Base-by-base conservation (phyloP, 2,329 filamentous ascomycete genomes). In the Phoma sp. region DNA sequence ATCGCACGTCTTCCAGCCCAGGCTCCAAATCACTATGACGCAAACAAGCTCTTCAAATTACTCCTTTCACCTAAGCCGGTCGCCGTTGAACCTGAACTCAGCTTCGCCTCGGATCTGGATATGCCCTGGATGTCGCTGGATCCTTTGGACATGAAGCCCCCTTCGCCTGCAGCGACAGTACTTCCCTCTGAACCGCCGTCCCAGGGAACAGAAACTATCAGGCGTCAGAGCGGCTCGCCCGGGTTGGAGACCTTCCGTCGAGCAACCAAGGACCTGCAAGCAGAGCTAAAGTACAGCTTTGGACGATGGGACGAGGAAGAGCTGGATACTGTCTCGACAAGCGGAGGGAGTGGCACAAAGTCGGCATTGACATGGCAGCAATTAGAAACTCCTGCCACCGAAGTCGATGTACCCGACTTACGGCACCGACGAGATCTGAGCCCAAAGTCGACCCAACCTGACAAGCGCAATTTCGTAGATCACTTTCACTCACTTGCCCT, bases 11-110 rank as follows among this genome's bases (percentile, higher is more conserved):
- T 35, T 29, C 25, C 22, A 2, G 4, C 18, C 25, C 40, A 25
- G 14, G 8, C 44, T 14, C 18, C n/a, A 27, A 27, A 4, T 18
- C 30, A 50, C 10, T 50, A 55, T 41, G 23, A 49, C 14, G 14
- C 42, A 8, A 38, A 9, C 22, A 55, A 42, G 18, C 42, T 50
- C 4, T 50, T 44, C 25, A 42, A 50, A 10, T 35, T 46, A 8
- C 38, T 50, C 2, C 14, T 50, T 1, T 42, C 52, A 3, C 46
- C 41, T 7, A n/a, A 32, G 18, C 30, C 30, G 18, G 40, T 46
- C 0, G 29, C 35, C 1, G 36, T 30, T 30, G 11, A 36, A 14
- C 22, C 40, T 8, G 29, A 52, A 27, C 22, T 24, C 11, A 23
- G 7, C 14, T 36, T 52, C 37, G 30, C 27, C 11, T 39, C 36